phyloP scores from a whole-genome alignment of 768 basidiomycete genomes.

The Calvatia gigantea region DNA sequence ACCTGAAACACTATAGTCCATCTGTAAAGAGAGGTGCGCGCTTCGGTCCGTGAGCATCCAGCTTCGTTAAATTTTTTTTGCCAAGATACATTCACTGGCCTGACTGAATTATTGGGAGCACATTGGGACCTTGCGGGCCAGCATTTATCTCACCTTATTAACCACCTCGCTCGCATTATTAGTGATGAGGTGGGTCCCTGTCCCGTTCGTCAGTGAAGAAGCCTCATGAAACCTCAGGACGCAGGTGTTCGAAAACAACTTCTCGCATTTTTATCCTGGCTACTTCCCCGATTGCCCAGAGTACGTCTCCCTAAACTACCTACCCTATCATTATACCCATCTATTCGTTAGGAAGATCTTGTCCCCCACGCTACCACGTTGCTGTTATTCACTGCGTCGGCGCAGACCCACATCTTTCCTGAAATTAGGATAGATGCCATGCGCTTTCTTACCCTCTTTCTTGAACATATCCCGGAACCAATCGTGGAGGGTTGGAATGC shows the following conservation, averaged over 20 bases:
- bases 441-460: slow-evolving; percentile 70
- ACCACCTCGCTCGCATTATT: slow-evolving; percentile 65
- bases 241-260: slow-evolving; percentile 72
- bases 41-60: neutral
- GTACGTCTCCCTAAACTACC: slow-evolving; percentile 29
- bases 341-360: slow-evolving; percentile 52
- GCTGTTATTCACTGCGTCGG: slow-evolving; percentile 84
- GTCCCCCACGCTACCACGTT: slow-evolving; percentile 72
- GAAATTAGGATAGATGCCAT: slow-evolving; percentile 91
- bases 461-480: slow-evolving; percentile 63
- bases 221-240: slow-evolving; percentile 49
- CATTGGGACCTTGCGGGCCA: slow-evolving; percentile 53
- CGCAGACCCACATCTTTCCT: slow-evolving; percentile 92
- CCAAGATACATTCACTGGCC: slow-evolving; percentile 71
- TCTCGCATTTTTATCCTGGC: slow-evolving; percentile 67
- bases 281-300: slow-evolving; percentile 57
- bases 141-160: slow-evolving; percentile 53
- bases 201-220: slow-evolving; percentile 7
- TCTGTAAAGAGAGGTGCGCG: slow-evolving; percentile 66
- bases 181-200: slow-evolving; percentile 67
- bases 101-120: slow-evolving; percentile 66
- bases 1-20: slow-evolving; percentile 82
- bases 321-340: neutral
- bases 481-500: slow-evolving; percentile 70
- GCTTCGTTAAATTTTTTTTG: neutral